Base-by-base conservation (phyloP, 441 rosid genomes). In the Pelargonium australe region DNA sequence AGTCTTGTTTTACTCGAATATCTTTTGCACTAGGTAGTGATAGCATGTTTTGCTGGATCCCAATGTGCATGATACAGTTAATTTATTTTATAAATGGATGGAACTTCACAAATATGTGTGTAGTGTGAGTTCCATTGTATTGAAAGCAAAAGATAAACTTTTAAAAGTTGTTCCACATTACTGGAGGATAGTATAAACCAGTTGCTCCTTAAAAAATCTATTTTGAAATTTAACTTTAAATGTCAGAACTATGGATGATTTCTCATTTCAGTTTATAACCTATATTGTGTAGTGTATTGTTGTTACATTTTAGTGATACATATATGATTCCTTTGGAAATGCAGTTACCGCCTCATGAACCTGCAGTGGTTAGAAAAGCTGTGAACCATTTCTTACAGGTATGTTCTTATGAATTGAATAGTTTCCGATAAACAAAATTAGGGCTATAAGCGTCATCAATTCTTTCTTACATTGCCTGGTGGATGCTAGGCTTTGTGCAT, bases 361-460 rank as follows among this genome's bases (percentile, higher is more conserved):
- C 99, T 73, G 72, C 73, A 17, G 96, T 91, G 67, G 97, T 94
- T 75, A 89, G 77, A 79, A 88, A 73, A 82, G 99, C 99, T 20
- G 92, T 89, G 69, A 94, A 94, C 80, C 99, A 91, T 82, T 94
- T 94, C 81, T 80, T 91, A 78, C 91, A 89, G 99, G 99, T 94
- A 20, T 64, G 75, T 75, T 73, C 73, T 66, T 10, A 31, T 34
- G 5, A 34, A 58, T 53, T 41, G 71, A 12, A 2, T 25, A 71
- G 65, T 62, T 44, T 77, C 6, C 7, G 44, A 43, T 12, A 65
- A 14, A 60, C 7, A 20, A 62, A 65, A 40, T n/a, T 10, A 23
- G 47, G 40, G 63, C 1, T 67, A 13, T 67, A 61, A 7, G 17
- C 55, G 31, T 65, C 17, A 13, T 20, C 7, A 60, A 10, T 53